Base-by-base conservation (phyloP, 2,329 filamentous ascomycete species). In the Aspergillus vadensis region DNA sequence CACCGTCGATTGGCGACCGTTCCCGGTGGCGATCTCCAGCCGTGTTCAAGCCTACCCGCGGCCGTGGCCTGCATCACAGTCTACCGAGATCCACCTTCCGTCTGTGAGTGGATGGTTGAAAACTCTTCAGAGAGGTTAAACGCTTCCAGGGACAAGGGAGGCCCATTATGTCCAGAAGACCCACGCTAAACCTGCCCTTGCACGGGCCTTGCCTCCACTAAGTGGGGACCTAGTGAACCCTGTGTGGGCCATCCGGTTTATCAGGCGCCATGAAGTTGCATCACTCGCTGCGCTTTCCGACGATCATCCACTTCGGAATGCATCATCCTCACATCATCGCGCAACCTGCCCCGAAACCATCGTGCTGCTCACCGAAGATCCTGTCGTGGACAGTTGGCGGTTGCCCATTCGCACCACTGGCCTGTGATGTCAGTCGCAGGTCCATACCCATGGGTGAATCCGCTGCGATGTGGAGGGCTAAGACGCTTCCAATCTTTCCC, bases 1-100 rank as follows among this genome's bases (percentile, higher is more conserved):
- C 10, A 15, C n/a, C 10, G 23, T 50, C 41, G 25, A 44, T 55
- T 55, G 53, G 47, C 15, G 53, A 23, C 41, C 36, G 41, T 41
- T 55, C 47, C 15, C 47, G 53, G 39, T 44, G 23, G 27, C 41
- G 25, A 38, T 55, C 53, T 43, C 53, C 53, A 55, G 39, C 44
- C 53, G 53, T 55, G 53, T 55, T 55, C 38, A 55, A 55, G 53
- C 53, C 43, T 55, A 55, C 53, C 43, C 53, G 53, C 19, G 53
- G 53, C 53, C 53, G 53, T 55, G 53, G 53, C 39, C 53, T 55
- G 53, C 53, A 55, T 55, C 53, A 55, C 53, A 55, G 53, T 38
- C 12, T 27, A 50, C 39, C 43, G 41, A 44, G 53, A 27, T 15
- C 39, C 25, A 36, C 17, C 38, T 12, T 19, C 23, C 39, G 23